Evolutionary conservation across 176 grass and related monocot genomes (phyloP), one percentile per base, ranked within the genome.

Genomic region (Eremochloa ophiuroides): DNA sequence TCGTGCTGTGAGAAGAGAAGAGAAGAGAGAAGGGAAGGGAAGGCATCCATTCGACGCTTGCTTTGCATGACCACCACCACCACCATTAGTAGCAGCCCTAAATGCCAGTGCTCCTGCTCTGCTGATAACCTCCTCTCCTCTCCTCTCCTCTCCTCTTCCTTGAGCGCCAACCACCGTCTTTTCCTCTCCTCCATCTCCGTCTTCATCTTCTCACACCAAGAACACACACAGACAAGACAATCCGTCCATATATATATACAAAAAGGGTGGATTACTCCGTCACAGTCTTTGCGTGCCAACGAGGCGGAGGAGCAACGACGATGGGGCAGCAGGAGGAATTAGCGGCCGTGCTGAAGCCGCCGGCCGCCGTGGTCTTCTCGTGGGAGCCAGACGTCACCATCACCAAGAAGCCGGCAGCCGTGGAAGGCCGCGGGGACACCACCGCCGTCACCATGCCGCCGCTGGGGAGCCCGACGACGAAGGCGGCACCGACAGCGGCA

Each of bases 351-450:
- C 2, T 20, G 29, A 1, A 38, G 55, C 48, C 81, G 33, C 30
- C 81, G 60, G n/a, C 28, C 16, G 46, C 66, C 51, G 56, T 94
- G 51, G 53, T 85, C 26, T 73, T 90, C 80, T 86, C 92, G 2
- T 89, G 88, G 92, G 95, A 98, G 78, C 69, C 7, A 87, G 85
- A 39, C 68, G 67, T 71, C 25, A 25, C 22, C 7, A 14, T 66
- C 26, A 59, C 55, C 44, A 66, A 22, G 3, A 81, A 5, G 17
- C 2, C 30, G 28, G 69, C 67, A 20, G 40, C 29, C 22, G 77
- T 56, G n/a, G 69, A 39, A 76, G 64, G 31, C 43, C 16, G 38
- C 91, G 43, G 83, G 80, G 53, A 25, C 22, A 23, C 18, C 47
- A 11, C 80, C 81, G 23, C 50, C 47, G 10, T 76, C 81, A 5